Conservation (phyloP, 2,329 filamentous ascomycete genomes). For the Fusarium sp. region DNA sequence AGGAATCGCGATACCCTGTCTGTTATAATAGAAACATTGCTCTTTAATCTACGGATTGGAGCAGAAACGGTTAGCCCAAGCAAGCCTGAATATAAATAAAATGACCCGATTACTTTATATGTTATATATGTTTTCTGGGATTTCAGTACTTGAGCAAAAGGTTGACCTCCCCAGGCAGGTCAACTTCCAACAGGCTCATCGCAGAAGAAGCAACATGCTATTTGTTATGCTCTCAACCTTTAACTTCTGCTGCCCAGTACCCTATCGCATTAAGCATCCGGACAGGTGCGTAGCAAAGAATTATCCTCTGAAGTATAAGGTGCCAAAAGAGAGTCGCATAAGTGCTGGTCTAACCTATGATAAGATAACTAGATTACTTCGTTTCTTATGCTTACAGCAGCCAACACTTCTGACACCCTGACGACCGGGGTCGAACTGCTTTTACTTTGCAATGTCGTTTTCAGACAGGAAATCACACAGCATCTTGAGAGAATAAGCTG, state of each 20-base stretch:
- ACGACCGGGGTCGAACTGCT: neutral
- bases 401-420: neutral
- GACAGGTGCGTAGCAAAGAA: too few species aligned
- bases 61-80: neutral
- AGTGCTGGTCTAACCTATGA: too few species aligned
- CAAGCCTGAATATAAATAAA: neutral
- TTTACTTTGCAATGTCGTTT: neutral
- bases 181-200: too few species aligned
- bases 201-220: too few species aligned
- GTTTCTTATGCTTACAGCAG: neutral
- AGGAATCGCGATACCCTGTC: conserved; percentile 22
- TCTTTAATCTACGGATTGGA: neutral
- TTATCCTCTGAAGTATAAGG: too few species aligned
- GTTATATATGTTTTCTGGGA: neutral
- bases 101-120: neutral
- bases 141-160: neutral
- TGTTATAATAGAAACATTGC: neutral
- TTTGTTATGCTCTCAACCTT: too few species aligned
- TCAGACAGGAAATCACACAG: neutral
- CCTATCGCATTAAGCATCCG: too few species aligned
- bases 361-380: too few species aligned
- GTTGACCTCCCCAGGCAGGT: neutral
- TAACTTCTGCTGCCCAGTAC: too few species aligned
- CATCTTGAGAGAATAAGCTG: neutral
- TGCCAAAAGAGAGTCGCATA: too few species aligned